Percentiles rank a stretch among this genome's conserved stretches.
Evolutionary conservation across 495 filamentous ascomycete genomes (phyloP).

Genomic region (Aspergillus asperescens): DNA sequence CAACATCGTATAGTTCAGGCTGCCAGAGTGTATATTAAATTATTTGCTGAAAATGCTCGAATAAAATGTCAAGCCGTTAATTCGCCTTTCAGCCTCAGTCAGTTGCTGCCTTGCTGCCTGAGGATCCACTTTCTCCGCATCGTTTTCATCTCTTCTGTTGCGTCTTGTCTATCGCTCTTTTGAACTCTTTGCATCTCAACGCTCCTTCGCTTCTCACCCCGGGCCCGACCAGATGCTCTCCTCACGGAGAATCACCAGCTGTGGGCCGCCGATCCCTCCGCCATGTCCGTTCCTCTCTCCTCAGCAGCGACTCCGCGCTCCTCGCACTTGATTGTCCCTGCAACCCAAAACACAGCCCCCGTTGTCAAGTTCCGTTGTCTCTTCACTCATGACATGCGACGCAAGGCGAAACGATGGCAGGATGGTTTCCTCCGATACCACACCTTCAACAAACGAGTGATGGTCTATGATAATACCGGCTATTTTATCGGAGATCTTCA

Average conservation of each 20-base stretch:
- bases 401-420: conserved; percentile 89
- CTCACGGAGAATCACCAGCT: conserved; percentile 7
- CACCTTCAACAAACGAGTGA: conserved; percentile 83
- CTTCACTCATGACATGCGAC: conserved; percentile 75
- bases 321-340: conserved; percentile 28
- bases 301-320: conserved; percentile 23
- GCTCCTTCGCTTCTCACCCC: background rate
- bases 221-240: conserved; percentile 14
- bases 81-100: background rate
- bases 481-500: conserved; percentile 83
- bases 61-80: too few relatives aligned
- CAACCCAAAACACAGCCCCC: conserved; percentile 60
- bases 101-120: conserved; percentile 7
- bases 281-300: conserved; percentile 33
- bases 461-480: conserved; percentile 79
- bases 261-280: conserved; percentile 9
- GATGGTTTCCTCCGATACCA: conserved; percentile 86
- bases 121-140: conserved; percentile 4
- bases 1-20: too few relatives aligned
- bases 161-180: background rate
- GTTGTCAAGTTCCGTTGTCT: conserved; percentile 79
- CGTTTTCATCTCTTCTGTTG: background rate
- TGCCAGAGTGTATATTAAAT: too few relatives aligned
- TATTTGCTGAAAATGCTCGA: too few relatives aligned
- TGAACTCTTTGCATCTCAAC: background rate